phyloP scores from a whole-genome alignment of 331 rosid genomes.

The Telfairia occidentalis region DNA sequence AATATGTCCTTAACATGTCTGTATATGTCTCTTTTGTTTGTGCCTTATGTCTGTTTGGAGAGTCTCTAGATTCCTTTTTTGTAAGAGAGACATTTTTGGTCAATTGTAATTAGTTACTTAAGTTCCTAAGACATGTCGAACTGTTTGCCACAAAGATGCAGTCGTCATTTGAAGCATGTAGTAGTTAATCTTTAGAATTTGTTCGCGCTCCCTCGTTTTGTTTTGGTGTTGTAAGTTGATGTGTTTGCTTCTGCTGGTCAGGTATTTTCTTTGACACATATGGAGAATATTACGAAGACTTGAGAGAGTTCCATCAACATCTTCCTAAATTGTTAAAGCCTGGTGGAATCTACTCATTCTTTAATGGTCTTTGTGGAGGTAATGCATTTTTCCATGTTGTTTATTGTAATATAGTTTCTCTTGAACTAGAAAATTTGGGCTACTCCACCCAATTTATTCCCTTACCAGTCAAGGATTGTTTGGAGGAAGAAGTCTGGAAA shows the following conservation, averaged over 20 bases:
- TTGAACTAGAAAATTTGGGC: conserved; percentile 80
- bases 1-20: neutral
- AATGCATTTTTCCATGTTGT: conserved; percentile 93
- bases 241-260: conserved; percentile 12
- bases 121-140: neutral
- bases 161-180: neutral
- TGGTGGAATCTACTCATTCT: conserved; percentile 70
- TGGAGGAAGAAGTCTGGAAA: conserved; percentile 70
- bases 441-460: conserved; percentile 80
- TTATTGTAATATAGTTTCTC: conserved; percentile 73
- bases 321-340: conserved; percentile 71
- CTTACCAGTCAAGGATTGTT: conserved; percentile 80
- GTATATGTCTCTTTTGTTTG: neutral
- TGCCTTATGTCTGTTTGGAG: neutral
- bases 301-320: conserved; percentile 81
- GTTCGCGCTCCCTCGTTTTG: neutral
- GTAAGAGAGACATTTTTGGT: neutral
- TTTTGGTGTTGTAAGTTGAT: neutral
- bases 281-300: conserved; percentile 81
- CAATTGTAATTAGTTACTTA: neutral
- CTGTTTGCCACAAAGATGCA: neutral
- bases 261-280: conserved; percentile 94
- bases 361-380: conserved; percentile 89
- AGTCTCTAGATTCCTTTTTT: neutral
- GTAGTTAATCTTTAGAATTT: neutral